Evolutionary conservation across 139 green algal genomes (phyloP).

Genomic region (Picochlorum sp.): DNA sequence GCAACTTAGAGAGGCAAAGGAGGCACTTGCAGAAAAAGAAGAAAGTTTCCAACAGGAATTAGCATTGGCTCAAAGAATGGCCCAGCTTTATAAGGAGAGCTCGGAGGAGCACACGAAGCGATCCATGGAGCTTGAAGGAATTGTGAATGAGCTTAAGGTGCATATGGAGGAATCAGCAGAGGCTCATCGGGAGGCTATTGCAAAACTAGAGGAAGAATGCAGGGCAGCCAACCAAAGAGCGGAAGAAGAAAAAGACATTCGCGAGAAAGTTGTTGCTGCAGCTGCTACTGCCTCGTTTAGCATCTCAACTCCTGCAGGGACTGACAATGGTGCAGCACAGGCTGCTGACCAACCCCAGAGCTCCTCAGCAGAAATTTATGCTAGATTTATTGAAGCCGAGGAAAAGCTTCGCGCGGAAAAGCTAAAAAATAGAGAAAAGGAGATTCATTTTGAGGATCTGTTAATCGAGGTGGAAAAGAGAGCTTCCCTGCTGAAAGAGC

Average conservation of each 20-base stretch:
- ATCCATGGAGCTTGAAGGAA: constrained; percentile 42
- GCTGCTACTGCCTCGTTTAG: constrained; percentile 13
- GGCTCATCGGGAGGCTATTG: constrained; percentile 18
- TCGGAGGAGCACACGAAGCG: constrained; percentile 28
- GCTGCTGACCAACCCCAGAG: background rate
- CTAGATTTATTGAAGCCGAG: constrained; percentile 30
- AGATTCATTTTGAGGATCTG: constrained; percentile 45
- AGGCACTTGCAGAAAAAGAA: constrained; percentile 20
- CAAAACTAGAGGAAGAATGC: constrained; percentile 7
- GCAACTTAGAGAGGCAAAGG: constrained; percentile 19
- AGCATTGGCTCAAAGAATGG: constrained; percentile 36
- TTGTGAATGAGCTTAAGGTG: constrained; percentile 36
- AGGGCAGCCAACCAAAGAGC: constrained; percentile 15
- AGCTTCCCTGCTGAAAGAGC: constrained; percentile 35
- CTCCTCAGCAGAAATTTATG: constrained; percentile 32
- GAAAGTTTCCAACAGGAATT: constrained; percentile 36
- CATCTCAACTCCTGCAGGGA: background rate
- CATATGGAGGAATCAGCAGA: constrained; percentile 27
- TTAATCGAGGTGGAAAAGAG: constrained; percentile 38
- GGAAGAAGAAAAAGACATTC: constrained; percentile 24
- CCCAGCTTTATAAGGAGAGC: constrained; percentile 30
- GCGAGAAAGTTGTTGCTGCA: constrained; percentile 28
- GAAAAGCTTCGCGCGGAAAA: constrained; percentile 23
- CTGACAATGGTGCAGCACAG: background rate
- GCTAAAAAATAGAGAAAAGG: constrained; percentile 23